Evolutionary conservation across 2,329 filamentous ascomycete species (phyloP), one percentile per base, ranked within the genome.

Genomic region (Magnaporthiopsis poae): DNA sequence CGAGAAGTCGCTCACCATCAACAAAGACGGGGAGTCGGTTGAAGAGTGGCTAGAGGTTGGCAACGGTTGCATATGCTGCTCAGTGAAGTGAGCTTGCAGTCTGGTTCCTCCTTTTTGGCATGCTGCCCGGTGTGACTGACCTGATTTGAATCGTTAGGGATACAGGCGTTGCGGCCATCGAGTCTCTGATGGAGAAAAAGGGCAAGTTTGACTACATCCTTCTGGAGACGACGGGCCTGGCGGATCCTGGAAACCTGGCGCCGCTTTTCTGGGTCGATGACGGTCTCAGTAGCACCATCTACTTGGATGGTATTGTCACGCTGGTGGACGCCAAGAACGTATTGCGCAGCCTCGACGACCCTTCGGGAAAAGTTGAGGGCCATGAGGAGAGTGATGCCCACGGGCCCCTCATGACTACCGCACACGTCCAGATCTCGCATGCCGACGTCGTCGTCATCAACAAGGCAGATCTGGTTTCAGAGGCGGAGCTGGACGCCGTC

Each of bases 181-280:
- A 99, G 79, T 91, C 91, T 1, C 81, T 99, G 2, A 98, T 99
- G 91, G 91, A 93, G 70, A 92, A 92, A 73, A 91, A 91, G 70
- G 94, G 94, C 64, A 88, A 89, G 5, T 99, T 99, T 74, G 95
- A 99, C 79, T 99, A 98, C 79, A 98, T 99, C 70, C 84, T 99
- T 2, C 87, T 99, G 0, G 95, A 99, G 77, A 99, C 95, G 0
- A 98, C 95, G 0, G 95, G 95, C 0, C 84, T 99, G 7, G 95
- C 95, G 5, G 94, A 99, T 74, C 95, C 95, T 0, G 95, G 95
- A 1, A 98, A 98, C 73, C 87, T 99, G 65, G 95, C 95, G 0
- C 95, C 95, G 0, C 80, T 98, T 18, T 99, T 99, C 79, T 99
- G 95, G 95, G 89, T 99, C 33, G 95, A 99, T 72, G 94, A 98